A percentile compares a stretch with the other conserved stretches of the same genome.
Evolutionary conservation across 1,139 yeast species (phyloP).

Genomic region (Kodamaea anthophila): DNA sequence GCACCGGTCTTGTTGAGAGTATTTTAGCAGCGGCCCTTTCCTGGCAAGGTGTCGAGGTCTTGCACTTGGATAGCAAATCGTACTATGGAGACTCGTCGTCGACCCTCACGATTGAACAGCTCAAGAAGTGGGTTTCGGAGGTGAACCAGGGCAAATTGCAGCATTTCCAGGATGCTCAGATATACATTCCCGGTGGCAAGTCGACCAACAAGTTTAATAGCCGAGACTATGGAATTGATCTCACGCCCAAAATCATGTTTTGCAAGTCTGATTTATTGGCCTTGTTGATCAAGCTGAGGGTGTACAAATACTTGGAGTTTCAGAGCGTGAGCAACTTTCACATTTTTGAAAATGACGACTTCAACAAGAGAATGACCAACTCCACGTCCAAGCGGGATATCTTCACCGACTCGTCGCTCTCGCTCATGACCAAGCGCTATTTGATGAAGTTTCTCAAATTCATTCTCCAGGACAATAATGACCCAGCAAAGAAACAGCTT

Average conservation of each 20-base stretch:
- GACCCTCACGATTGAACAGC: constrained; percentile 78
- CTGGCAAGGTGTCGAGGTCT: constrained; percentile 91
- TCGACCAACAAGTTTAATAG: constrained; percentile 45
- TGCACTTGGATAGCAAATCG: constrained; percentile 77
- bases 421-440: constrained; percentile 71
- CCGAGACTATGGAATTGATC: constrained; percentile 78
- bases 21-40: constrained; percentile 90
- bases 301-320: constrained; percentile 86
- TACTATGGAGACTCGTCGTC: constrained; percentile 89
- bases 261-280: constrained; percentile 82
- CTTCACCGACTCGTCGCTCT: constrained; percentile 79
- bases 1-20: constrained; percentile 87
- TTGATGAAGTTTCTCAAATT: constrained; percentile 93
- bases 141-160: constrained; percentile 47
- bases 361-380: constrained; percentile 68
- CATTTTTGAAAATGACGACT: constrained; percentile 83
- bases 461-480: constrained; percentile 62
- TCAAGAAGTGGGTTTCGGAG: constrained; percentile 71
- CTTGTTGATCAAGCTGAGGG: constrained; percentile 74
- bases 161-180: constrained; percentile 53
- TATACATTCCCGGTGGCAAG: constrained; percentile 62
- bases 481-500: constrained; percentile 39
- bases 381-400: constrained; percentile 78
- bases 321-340: constrained; percentile 86
- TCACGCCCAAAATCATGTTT: constrained; percentile 83